Evolutionary conservation across 169 alveolate genomes (phyloP), one percentile per base, ranked within the genome.

Genomic region (Cryptosporidium ubiquitum): DNA sequence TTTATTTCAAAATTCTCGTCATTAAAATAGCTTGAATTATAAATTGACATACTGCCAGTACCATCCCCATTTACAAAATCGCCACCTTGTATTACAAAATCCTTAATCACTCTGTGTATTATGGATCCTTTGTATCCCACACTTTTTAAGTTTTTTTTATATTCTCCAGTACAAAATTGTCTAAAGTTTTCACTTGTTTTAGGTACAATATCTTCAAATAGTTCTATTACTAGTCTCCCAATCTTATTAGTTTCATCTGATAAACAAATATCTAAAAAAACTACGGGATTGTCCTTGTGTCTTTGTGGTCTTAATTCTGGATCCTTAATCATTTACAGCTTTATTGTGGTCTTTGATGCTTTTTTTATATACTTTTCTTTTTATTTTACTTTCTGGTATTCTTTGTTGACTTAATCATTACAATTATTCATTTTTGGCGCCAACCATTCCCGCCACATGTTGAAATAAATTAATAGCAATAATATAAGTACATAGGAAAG

Each of bases 111-210:
- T 86, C 99, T 95, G 85, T 97, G 99, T 92, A 98, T 96, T 1
- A 86, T 73, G 40, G 96, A 92, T 16, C 96, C 96, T 85, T 96
- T 96, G 92, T 95, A 98, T 79, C 98, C 98, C n/a, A 97, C 95
- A 33, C 98, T 96, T 29, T 96, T 95, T 51, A 97, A 96, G 86
- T 96, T 93, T 84, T 93, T 93, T 96, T 93, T 95, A 75, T 69
- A 92, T 69, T 96, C 98, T 1, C 99, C 99, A 4, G 99, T 96
- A 93, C 99, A 98, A 52, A 98, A 95, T 47, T 97, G 97, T 61
- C 99, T 94, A 94, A 98, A 98, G 91, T 98, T 98, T 92, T 98
- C 99, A 18, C 98, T 98, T 49, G 99, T 98, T 89, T 96, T 97
- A 14, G 99, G 99, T 14, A 95, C 99, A 44, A 94, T 91, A 47